A percentile compares a stretch with the other conserved stretches of the same genome.
phyloP scores from a whole-genome alignment of 164 flowering plant genomes.

The Vitis cinerea region DNA sequence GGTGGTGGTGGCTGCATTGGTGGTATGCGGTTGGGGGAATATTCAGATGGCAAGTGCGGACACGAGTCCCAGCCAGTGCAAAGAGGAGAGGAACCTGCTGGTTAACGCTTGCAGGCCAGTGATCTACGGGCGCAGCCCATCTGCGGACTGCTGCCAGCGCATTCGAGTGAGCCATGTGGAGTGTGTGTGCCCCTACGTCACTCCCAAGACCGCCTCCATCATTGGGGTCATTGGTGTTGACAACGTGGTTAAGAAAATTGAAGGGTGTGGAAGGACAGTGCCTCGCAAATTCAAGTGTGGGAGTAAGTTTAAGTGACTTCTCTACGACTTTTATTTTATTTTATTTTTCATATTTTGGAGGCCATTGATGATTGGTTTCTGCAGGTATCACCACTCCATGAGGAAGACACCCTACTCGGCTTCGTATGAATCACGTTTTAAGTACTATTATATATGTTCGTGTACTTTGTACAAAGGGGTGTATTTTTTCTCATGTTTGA shows the following conservation, averaged over 20 bases:
- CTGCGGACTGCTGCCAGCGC: too few relatives aligned
- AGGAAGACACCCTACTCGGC: too few relatives aligned
- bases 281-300: neutral
- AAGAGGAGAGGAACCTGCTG: neutral
- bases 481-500: too few relatives aligned
- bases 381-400: too few relatives aligned
- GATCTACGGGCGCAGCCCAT: neutral
- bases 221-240: neutral
- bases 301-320: too few relatives aligned
- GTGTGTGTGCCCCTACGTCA: conserved; percentile 2
- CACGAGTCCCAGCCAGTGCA: neutral
- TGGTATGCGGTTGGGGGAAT: neutral
- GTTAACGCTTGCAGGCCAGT: neutral
- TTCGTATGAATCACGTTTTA: too few relatives aligned
- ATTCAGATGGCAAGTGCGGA: neutral
- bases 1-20: neutral
- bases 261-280: neutral
- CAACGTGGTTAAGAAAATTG: neutral
- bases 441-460: too few relatives aligned
- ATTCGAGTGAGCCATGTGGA: neutral
- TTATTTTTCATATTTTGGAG: too few relatives aligned
- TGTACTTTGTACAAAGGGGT: too few relatives aligned
- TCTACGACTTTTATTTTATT: too few relatives aligned
- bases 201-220: neutral
- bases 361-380: too few relatives aligned